These are phyloP conservation scores for Xylaria sp. DNA, from an alignment of 2,329 filamentous ascomycete species.

Conservation along the genomic window DNA sequence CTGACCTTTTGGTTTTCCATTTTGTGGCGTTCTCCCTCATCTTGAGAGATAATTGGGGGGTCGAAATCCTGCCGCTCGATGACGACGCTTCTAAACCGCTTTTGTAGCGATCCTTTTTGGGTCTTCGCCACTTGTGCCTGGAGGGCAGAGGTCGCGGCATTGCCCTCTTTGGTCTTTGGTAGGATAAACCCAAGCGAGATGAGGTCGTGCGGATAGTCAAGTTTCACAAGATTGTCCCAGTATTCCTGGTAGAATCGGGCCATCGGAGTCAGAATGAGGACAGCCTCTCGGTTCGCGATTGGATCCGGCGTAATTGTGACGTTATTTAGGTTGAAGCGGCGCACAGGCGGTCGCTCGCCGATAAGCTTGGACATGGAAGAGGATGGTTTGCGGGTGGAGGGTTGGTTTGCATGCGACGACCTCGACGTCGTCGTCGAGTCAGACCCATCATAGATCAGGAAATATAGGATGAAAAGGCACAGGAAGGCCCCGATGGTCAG, in stretches of 20 bases:
- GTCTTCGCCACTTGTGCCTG: constrained; percentile 88
- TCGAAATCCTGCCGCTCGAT: constrained; percentile 97
- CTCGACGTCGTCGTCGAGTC: constrained; percentile 35
- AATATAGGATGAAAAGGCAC: constrained; percentile 51
- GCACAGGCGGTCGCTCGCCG: constrained; percentile 79
- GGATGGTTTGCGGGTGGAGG: constrained; percentile 73
- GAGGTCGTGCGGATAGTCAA: constrained; percentile 91
- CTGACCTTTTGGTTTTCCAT: constrained; percentile 88
- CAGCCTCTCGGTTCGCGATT: constrained; percentile 80
- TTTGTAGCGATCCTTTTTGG: constrained; percentile 81
- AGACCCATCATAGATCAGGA: constrained; percentile 44
- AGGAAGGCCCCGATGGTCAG: constrained; percentile 47
- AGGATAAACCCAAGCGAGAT: constrained; percentile 97
- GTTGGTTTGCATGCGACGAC: constrained; percentile 36
- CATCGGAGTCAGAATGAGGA: constrained; percentile 93
- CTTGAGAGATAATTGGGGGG: constrained; percentile 79
- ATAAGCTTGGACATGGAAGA: constrained; percentile 64
- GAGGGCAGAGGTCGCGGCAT: constrained; percentile 82
- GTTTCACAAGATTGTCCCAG: constrained; percentile 89
- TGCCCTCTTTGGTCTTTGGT: constrained; percentile 91
- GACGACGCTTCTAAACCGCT: constrained; percentile 90
- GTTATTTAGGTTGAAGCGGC: constrained; percentile 95
- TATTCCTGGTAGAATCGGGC: constrained; percentile 93
- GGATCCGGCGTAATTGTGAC: constrained; percentile 84
- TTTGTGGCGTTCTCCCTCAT: constrained; percentile 90